phyloP scores from a whole-genome alignment of 177 flowering plant species.

The Vitis hybrid region DNA sequence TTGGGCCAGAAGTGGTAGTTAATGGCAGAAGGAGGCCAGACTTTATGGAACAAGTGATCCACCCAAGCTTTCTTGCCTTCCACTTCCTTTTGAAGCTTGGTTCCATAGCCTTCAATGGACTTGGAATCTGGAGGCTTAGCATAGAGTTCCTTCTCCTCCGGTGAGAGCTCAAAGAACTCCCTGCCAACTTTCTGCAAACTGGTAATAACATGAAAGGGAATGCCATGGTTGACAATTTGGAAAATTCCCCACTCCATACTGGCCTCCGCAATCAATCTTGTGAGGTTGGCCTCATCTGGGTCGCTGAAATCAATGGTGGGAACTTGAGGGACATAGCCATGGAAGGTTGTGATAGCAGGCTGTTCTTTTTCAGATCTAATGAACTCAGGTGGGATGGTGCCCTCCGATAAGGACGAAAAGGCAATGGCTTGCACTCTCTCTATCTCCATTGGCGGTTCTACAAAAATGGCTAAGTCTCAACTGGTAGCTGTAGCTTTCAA shows the following conservation, averaged over 20 bases:
- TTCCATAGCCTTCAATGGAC: conserved; percentile 52
- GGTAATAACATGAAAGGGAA: conserved; percentile 34
- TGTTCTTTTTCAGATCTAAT: conserved; percentile 38
- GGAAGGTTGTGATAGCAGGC: conserved; percentile 42
- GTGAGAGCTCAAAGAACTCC: conserved; percentile 53
- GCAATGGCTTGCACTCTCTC: conserved; percentile 49
- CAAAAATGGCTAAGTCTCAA: too few relatives aligned
- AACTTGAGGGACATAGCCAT: conserved; percentile 32
- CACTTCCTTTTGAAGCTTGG: conserved; percentile 44
- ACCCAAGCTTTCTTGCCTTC: conserved; percentile 74
- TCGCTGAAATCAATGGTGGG: conserved; percentile 36
- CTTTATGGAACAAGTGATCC: conserved; percentile 71
- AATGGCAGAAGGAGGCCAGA: conserved; percentile 69
- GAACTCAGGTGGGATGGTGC: conserved; percentile 38
- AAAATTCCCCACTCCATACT: conserved; percentile 52
- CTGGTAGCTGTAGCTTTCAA: too few relatives aligned
- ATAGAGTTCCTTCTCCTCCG: conserved; percentile 45
- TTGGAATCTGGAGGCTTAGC: conserved; percentile 30
- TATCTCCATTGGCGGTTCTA: conserved; percentile 28
- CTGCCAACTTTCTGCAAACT: conserved; percentile 42
- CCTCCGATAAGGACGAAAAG: conserved; percentile 6
- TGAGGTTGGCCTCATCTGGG: conserved; percentile 23
- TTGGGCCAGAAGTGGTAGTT: conserved; percentile 73
- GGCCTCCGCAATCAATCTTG: conserved; percentile 26
- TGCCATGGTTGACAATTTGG: conserved; percentile 56